Evolutionary conservation across 345 rosid species (phyloP), one percentile per base, ranked within the genome.

Genomic region (Brassica cretica): DNA sequence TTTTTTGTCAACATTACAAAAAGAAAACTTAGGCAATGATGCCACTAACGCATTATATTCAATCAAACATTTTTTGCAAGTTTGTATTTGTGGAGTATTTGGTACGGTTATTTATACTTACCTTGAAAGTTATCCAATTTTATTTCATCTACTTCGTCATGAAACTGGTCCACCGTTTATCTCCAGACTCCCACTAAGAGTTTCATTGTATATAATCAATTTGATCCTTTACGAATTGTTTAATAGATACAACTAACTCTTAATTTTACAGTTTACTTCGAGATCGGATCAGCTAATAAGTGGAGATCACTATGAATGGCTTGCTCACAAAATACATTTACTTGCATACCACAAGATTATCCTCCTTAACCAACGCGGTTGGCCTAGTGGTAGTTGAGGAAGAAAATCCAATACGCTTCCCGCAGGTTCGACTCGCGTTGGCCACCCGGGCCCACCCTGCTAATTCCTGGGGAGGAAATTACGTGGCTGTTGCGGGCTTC

Each of bases 41-140:
- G 73, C 21, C 8, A 39, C 49, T 10, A 41, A 41, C 30, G 6
- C n/a, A 53, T 16, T 65, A 10, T 30, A 58, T 29, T 12, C 27
- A 61, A 25, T 71, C 56, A 12, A 75, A 64, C 25, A n/a, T 10
- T 37, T 32, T 53, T 24, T 64, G 16, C 62, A 79, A 68, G 67
- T 63, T 78, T 73, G 66, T 60, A 73, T 51, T 5, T 73, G 30
- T 68, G 75, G 75, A 74, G 75, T 79, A 79, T 69, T 39, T 55
- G 53, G 75, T 63, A 79, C 78, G 62, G 39, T 39, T 74, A 29
- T 74, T 63, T 69, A 74, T 74, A 64, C 62, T 46, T 79, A 41
- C 75, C 71, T 79, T 79, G 69, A 53, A 79, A 75, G 82, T 74
- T 74, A 68, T 39, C 72, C 68, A 69, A 55, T 64, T 73, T 73